phyloP scores from a whole-genome alignment of 1,284 basidiomycete genomes.

The Boletus subluridellus region DNA sequence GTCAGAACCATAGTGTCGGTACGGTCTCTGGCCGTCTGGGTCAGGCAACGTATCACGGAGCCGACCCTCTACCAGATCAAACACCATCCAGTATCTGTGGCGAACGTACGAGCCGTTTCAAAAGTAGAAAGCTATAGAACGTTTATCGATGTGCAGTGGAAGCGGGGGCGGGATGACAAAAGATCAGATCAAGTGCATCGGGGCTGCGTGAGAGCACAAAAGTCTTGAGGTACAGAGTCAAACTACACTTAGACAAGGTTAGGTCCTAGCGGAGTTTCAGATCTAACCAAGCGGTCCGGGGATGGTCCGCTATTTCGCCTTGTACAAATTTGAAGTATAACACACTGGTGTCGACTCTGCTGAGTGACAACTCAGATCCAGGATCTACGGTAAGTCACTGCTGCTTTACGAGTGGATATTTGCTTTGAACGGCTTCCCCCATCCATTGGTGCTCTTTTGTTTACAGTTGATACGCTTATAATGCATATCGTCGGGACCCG shows the following conservation, averaged over 20 bases:
- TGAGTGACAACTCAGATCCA: not conserved
- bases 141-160: no score
- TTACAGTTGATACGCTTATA: no score
- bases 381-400: not conserved
- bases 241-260: no score
- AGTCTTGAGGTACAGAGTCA: no score
- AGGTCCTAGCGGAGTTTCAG: no score
- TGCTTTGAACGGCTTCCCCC: not conserved
- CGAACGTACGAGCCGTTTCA: not conserved
- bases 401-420: not conserved
- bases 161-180: no score
- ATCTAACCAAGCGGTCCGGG: not conserved
- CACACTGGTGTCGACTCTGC: not conserved
- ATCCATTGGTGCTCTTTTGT: not conserved
- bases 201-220: no score
- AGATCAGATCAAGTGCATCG: no score
- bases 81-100: not conserved
- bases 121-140: not conserved
- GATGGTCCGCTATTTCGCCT: not conserved
- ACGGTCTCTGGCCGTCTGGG: not conserved
- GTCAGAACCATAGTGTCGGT: no score
- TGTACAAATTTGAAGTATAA: no score
- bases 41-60: not conserved
- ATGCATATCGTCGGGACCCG: no score
- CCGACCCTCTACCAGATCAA: not conserved